These are phyloP conservation scores for Pseudogymnoascus sp. DNA, from an alignment of 2,329 filamentous ascomycete species.

Conservation along the genomic window DNA sequence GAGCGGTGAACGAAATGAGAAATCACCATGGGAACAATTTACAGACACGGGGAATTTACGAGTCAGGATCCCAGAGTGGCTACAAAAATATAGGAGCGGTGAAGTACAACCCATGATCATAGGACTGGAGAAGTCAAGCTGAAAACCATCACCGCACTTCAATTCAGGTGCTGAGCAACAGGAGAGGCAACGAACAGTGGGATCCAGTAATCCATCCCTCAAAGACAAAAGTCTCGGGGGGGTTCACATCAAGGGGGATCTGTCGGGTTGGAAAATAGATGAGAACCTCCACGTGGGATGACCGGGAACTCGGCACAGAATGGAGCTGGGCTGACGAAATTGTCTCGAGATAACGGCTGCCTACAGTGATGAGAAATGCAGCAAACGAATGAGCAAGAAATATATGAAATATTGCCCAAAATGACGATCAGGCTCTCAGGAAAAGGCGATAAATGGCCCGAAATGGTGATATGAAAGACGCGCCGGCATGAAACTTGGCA, in stretches of 20 bases:
- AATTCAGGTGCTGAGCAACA: not conserved
- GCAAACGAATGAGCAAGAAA: not conserved
- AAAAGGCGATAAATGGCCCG: slow-evolving; percentile 2
- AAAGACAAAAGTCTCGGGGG: not conserved
- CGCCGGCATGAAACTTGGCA: not conserved
- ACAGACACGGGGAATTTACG: not conserved
- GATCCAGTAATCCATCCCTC: not conserved
- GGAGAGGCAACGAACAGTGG: not conserved
- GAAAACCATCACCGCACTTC: not conserved
- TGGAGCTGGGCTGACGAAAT: not conserved
- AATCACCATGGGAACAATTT: not conserved
- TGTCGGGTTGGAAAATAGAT: not conserved
- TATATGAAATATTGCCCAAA: not conserved
- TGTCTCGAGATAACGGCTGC: not conserved
- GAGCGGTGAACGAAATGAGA: not conserved
- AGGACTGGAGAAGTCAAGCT: not conserved
- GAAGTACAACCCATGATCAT: not conserved
- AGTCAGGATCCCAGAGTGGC: not conserved
- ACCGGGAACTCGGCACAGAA: not conserved
- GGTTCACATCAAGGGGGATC: not conserved
- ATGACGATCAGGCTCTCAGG: not conserved
- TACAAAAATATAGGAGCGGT: not conserved
- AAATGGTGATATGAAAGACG: not conserved
- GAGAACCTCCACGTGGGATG: not conserved
- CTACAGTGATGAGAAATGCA: not conserved